Evolutionary conservation across 257 asterid species (phyloP), one percentile per base, ranked within the genome.

Genomic region (Jacaranda mimosifolia): DNA sequence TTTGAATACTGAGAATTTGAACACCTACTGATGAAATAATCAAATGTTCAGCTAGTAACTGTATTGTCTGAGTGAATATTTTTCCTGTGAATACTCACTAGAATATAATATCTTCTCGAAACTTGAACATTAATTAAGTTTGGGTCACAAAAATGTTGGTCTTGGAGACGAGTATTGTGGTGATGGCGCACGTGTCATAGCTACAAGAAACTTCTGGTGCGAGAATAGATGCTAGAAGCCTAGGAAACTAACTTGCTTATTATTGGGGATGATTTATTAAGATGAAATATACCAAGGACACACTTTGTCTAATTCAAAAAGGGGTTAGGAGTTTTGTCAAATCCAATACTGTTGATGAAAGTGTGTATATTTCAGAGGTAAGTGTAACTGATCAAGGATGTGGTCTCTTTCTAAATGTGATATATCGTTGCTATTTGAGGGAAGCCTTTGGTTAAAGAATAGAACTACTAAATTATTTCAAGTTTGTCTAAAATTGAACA

Each of bases 401-500:
- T 14, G 5, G 53, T 6, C 42, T 1, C 18, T 35, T 18, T 75
- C 40, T 38, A 38, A 21, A 38, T 26, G n/a, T n/a, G 43, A 43
- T 26, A 26, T 26, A 26, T 26, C 32, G 32, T 9, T 67, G 40
- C 48, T 79, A 48, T 15, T 43, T 11, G 68, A 57, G 46, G 53
- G 55, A 32, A 17, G 71, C 74, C 51, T 73, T 57, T 67, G 74
- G 70, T 48, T 52, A 60, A 43, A 26, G 19, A 48, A 73, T 9
- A 26, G 18, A 66, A 66, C n/a, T 51, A 56, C 56, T 38, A 6
- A 43, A 7, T n/a, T 4, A 18, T 18, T 46, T 42, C 3, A 42
- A 26, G 57, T 42, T 38, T 42, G 18, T 9, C 10, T 35, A 15
- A 66, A 55, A 42, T 42, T 56, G 59, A 21, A 19, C 51, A 39